Evolutionary conservation across 73 alveolate genomes (phyloP), one percentile per base, ranked within the genome.

Genomic region (Durusdinium trenchii): DNA sequence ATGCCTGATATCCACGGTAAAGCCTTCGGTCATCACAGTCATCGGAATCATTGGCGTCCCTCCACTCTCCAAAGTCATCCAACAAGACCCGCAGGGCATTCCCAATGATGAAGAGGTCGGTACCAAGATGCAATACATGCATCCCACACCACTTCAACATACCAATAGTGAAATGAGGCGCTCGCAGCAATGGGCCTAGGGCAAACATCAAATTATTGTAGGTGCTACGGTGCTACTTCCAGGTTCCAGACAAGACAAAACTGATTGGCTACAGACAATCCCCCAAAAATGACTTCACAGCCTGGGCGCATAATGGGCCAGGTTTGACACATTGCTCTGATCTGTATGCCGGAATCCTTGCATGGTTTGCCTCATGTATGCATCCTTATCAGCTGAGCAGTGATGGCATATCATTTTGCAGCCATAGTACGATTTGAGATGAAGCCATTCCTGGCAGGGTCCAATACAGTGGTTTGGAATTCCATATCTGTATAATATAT

Each of bases 401-500:
- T 76, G 42, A 42, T 76, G 86, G 35, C 86, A 76, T 42, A 76
- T 40, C 42, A 76, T n/a, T 3, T 42, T 38, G 60, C 86, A 76
- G 40, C 45, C 61, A 38, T 20, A 76, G 61, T 42, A 76, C 42
- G 40, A 42, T 38, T 76, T 76, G 42, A 76, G 35, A 60, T 76
- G 40, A n/a, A 76, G 36, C 86, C 86, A 76, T 38, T 76, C 86
- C 86, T 76, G 86, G n/a, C n/a, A n/a, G n/a, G n/a, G n/a, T n/a
- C n/a, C n/a, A n/a, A n/a, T n/a, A n/a, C n/a, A n/a, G n/a, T n/a
- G n/a, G n/a, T n/a, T n/a, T n/a, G n/a, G n/a, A n/a, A n/a, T n/a
- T n/a, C n/a, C n/a, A n/a, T 40, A 7, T 62, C 5, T 62, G 20
- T 7, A 23, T 4, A 23, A 35, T 23, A 23, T 23, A 35, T 12